These are phyloP conservation scores for Wickerhamiella parazyma DNA, from an alignment of 805 yeast genomes.

Conservation along the genomic window DNA sequence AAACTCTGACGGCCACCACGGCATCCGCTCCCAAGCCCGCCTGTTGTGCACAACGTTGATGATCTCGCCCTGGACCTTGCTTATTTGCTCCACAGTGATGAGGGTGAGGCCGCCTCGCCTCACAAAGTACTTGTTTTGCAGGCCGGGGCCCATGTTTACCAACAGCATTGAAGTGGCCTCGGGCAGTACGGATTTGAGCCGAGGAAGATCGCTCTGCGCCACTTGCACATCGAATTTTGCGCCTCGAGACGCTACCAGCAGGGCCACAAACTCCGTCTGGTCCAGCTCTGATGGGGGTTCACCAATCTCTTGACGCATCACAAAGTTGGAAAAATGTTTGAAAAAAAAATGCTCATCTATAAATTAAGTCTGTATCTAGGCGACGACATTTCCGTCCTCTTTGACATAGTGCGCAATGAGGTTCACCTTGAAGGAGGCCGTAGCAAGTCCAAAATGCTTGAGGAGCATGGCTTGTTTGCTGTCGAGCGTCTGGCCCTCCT, in stretches of 20 bases:
- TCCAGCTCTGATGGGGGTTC: constrained; percentile 22
- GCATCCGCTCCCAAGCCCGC: constrained; percentile 24
- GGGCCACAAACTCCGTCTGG: constrained; percentile 22
- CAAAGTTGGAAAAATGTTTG: neutral
- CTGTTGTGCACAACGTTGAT: constrained; percentile 24
- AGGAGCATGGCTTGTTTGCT: constrained; percentile 83
- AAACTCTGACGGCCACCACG: constrained; percentile 26
- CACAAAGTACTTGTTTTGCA: constrained; percentile 26
- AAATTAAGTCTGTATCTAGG: no score
- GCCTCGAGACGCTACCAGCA: constrained; percentile 24
- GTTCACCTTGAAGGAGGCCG: constrained; percentile 75
- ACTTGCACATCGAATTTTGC: constrained; percentile 24
- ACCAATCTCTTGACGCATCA: constrained; percentile 16
- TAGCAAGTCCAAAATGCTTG: constrained; percentile 93
- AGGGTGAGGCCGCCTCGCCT: constrained; percentile 27
- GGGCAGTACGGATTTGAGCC: constrained; percentile 9
- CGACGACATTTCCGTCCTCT: constrained; percentile 38
- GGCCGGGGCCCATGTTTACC: constrained; percentile 25
- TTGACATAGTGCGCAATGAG: constrained; percentile 54
- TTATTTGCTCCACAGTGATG: constrained; percentile 17
- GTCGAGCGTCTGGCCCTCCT: constrained; percentile 65
- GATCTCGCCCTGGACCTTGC: constrained; percentile 25
- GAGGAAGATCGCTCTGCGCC: constrained; percentile 16
- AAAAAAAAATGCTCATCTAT: neutral
- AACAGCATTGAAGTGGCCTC: constrained; percentile 14